phyloP scores from a whole-genome alignment of 805 yeast species.

The Pachysolen tannophilus region DNA sequence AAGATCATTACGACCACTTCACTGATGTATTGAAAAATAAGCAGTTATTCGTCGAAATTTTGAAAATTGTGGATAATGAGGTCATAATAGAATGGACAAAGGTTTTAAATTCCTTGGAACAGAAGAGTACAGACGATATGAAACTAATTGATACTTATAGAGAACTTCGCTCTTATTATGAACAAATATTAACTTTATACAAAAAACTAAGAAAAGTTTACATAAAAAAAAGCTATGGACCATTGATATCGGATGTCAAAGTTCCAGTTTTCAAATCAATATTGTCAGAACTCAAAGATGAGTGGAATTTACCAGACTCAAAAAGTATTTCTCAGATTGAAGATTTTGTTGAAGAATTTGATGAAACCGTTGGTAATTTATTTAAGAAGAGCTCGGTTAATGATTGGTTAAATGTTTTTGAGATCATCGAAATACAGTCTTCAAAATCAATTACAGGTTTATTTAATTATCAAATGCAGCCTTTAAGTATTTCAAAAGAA shows the following conservation, averaged over 20 bases:
- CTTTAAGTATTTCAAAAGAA: slow-evolving; percentile 36
- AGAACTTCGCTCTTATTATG: slow-evolving; percentile 16
- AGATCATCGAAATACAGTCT: slow-evolving; percentile 62
- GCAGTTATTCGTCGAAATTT: slow-evolving; percentile 49
- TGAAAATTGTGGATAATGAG: slow-evolving; percentile 63
- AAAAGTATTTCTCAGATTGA: slow-evolving; percentile 46
- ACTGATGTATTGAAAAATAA: slow-evolving; percentile 58
- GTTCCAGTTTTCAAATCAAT: slow-evolving; percentile 33
- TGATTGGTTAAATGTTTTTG: slow-evolving; percentile 78
- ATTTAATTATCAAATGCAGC: slow-evolving; percentile 44
- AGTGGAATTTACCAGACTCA: slow-evolving; percentile 37
- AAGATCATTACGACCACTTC: slow-evolving; percentile 69
- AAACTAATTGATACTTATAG: slow-evolving; percentile 26
- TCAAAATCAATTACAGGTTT: slow-evolving; percentile 48
- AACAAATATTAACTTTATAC: slow-evolving; percentile 34
- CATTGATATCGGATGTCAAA: slow-evolving; percentile 33
- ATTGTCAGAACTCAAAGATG: no score
- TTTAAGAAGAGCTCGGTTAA: slow-evolving; percentile 48
- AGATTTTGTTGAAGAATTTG: slow-evolving; percentile 54
- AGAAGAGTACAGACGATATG: slow-evolving; percentile 22
- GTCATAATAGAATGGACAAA: slow-evolving; percentile 43
- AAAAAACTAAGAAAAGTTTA: slow-evolving; percentile 61
- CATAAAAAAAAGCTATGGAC: slow-evolving; percentile 64
- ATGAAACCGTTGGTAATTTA: slow-evolving; percentile 49
- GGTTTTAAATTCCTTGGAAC: slow-evolving; percentile 17